Conservation (phyloP, 306 rosid species). For the Arachis hypogaea region DNA sequence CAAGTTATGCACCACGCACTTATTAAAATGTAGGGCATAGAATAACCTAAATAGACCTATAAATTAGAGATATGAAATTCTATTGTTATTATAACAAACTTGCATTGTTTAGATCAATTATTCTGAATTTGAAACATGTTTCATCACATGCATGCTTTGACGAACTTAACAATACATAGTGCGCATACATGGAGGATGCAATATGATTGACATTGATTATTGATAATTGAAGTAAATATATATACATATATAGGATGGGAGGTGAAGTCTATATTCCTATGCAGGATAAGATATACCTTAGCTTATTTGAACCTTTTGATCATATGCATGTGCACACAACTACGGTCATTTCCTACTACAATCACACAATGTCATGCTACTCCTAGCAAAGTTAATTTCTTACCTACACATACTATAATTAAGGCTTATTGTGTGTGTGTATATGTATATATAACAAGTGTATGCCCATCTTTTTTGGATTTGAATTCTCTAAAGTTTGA, state of each 20-base stretch:
- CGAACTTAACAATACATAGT: conserved; percentile 13
- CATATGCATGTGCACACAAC: conserved; percentile 37
- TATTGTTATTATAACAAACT: too few relatives aligned
- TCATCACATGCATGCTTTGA: not conserved
- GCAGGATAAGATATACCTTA: not conserved
- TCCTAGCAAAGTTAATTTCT: not conserved
- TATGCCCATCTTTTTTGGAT: too few relatives aligned
- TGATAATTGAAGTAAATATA: too few relatives aligned
- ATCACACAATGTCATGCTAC: conserved; percentile 12
- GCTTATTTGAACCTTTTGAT: conserved; percentile 11
- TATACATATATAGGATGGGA: conserved; percentile 27
- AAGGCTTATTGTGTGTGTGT: too few relatives aligned
- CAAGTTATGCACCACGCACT: too few relatives aligned
- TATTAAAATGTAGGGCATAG: too few relatives aligned
- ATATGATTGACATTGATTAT: not conserved
- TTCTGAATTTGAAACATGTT: not conserved
- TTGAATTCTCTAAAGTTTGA: too few relatives aligned
- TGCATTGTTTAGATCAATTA: too few relatives aligned
- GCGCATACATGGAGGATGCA: conserved; percentile 21
- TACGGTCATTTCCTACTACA: not conserved
- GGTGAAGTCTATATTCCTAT: not conserved
- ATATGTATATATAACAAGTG: too few relatives aligned
- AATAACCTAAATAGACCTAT: too few relatives aligned
- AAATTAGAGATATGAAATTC: too few relatives aligned
- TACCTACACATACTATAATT: not conserved